Conservation (phyloP, 768 basidiomycete species). For the Termitomyces sp. region DNA sequence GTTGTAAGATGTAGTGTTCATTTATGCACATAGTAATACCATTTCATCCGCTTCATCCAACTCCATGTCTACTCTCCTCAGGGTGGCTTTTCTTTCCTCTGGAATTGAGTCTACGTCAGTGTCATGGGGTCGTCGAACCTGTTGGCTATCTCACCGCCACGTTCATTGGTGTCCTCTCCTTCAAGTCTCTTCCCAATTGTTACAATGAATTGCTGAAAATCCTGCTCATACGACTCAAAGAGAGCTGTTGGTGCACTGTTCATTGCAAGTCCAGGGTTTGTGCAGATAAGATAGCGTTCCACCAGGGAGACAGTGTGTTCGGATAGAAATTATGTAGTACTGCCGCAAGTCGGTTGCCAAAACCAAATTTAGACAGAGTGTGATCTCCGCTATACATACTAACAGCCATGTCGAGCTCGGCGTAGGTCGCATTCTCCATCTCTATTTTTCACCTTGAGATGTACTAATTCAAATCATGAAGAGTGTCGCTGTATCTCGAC, state of each 20-base stretch:
- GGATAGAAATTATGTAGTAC: neutral
- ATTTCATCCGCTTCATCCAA: slow-evolving; percentile 98
- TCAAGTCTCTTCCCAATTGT: slow-evolving; percentile 78
- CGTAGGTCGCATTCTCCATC: slow-evolving; percentile 29
- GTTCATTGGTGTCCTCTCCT: slow-evolving; percentile 54
- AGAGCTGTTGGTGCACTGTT: slow-evolving; percentile 80
- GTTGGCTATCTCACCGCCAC: slow-evolving; percentile 47
- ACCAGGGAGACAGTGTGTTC: slow-evolving; percentile 23
- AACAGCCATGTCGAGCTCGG: slow-evolving; percentile 39
- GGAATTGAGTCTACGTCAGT: slow-evolving; percentile 1
- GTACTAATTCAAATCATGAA: slow-evolving; percentile 17
- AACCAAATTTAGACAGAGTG: neutral
- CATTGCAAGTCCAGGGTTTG: slow-evolving; percentile 40
- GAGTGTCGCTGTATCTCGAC: slow-evolving; percentile 71
- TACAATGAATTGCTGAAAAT: slow-evolving; percentile 80
- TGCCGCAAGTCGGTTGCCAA: neutral
- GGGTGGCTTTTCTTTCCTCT: slow-evolving; percentile 80
- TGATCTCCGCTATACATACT: neutral
- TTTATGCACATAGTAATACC: slow-evolving; percentile 35
- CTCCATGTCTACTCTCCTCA: slow-evolving; percentile 90
- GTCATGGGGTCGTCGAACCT: neutral
- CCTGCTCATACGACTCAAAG: slow-evolving; percentile 91
- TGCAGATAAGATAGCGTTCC: slow-evolving; percentile 18
- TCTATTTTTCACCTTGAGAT: neutral
- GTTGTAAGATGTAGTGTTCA: slow-evolving; percentile 2